Base-by-base conservation (phyloP, 1,284 basidiomycete species). In the Apiotrichum laibachii region DNA sequence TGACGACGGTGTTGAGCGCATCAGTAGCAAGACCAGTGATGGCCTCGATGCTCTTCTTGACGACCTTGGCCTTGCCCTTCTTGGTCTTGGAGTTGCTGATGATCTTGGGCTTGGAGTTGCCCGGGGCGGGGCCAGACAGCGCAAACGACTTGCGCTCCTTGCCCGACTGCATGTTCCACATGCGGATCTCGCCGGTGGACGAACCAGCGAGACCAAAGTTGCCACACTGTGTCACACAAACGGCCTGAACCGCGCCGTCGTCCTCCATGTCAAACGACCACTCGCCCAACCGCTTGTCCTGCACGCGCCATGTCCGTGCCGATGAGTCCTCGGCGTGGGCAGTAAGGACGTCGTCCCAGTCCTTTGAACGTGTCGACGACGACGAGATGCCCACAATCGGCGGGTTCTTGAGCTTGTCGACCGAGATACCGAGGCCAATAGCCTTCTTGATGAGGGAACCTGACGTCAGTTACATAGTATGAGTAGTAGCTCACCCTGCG, bases 121-220 rank as follows among this genome's bases (percentile, higher is more conserved):
- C 56, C 78, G 87, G 87, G 65, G 84, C 84, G 7, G 83, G 75
- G 22, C 91, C 77, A 15, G 70, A 70, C 10, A 81, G 62, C 53
- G 82, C 81, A 72, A 89, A 95, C 1, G 83, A 81, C 77, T 90
- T 89, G 46, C 96, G 83, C 68, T 86, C 85, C 61, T 93, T 85
- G 1, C 95, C 96, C 15, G 90, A 93, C 78, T 99, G 95, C 86
- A 97, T 87, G 72, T 96, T 97, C 88, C 91, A 96, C 86, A 93
- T 87, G 57, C 85, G 79, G 53, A 96, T 88, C 42, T 82, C 81
- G 10, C 91, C 91, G 0, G 84, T 86, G 1, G 88, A 88, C 1
- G 89, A 88, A 31, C 90, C 86, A 1, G 88, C 88, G 8, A 99
- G 79, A 43, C 89, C 92, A 76, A 97, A 99, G 73, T 99, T 99